Evolutionary conservation across 2,329 filamentous ascomycete genomes (phyloP).

Genomic region (Penicillium sp.): DNA sequence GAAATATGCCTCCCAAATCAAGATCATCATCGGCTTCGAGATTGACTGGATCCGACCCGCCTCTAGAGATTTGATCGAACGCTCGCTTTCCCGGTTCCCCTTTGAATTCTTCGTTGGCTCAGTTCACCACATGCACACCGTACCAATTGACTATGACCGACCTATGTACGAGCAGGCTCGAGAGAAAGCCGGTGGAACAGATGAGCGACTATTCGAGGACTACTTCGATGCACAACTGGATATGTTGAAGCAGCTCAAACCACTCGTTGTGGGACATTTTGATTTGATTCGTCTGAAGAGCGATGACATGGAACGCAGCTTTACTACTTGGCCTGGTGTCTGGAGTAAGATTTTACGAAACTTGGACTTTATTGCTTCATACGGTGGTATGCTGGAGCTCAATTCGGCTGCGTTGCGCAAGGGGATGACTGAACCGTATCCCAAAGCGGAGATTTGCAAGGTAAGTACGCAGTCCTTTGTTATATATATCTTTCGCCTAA

Average conservation of each 20-base stretch:
- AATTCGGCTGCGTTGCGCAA: slow-evolving; percentile 87
- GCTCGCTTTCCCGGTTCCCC: slow-evolving; percentile 57
- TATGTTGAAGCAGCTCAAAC: slow-evolving; percentile 71
- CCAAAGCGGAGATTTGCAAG: slow-evolving; percentile 72
- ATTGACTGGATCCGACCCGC: slow-evolving; percentile 81
- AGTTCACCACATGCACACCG: slow-evolving; percentile 80
- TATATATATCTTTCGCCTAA: background rate
- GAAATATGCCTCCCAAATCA: slow-evolving; percentile 68
- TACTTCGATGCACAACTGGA: slow-evolving; percentile 87
- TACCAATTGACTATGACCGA: slow-evolving; percentile 85
- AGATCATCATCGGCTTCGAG: slow-evolving; percentile 86
- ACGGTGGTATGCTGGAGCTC: slow-evolving; percentile 82
- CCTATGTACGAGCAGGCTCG: slow-evolving; percentile 65
- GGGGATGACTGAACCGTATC: slow-evolving; percentile 87
- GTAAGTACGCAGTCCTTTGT: slow-evolving; percentile 45
- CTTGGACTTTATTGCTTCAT: slow-evolving; percentile 64
- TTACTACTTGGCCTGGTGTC: slow-evolving; percentile 59
- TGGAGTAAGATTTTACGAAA: slow-evolving; percentile 76
- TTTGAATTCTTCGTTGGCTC: slow-evolving; percentile 93
- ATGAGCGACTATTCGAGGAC: slow-evolving; percentile 71
- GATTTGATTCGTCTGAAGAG: slow-evolving; percentile 84
- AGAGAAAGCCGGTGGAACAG: slow-evolving; percentile 55
- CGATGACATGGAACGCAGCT: slow-evolving; percentile 61
- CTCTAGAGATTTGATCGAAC: slow-evolving; percentile 58
- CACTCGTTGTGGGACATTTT: slow-evolving; percentile 86